phyloP scores from a whole-genome alignment of 148 eudicot genomes.

The Agrostemma githago region DNA sequence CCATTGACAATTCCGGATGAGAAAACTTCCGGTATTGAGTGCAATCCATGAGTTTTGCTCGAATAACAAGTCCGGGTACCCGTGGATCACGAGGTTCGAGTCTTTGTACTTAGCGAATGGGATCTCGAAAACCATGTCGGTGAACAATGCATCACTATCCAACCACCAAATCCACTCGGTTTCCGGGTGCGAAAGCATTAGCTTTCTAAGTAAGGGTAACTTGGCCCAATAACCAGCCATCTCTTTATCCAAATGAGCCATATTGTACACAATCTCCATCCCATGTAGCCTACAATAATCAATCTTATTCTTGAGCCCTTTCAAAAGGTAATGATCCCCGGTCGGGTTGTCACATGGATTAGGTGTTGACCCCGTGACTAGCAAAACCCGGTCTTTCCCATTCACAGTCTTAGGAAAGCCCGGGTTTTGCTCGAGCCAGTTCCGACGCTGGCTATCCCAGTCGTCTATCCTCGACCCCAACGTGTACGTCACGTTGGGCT shows the following conservation, averaged over 20 bases:
- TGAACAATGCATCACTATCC: slow-evolving; percentile 79
- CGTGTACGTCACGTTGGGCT: slow-evolving; percentile 37
- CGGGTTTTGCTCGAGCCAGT: slow-evolving; percentile 52
- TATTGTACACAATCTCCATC: slow-evolving; percentile 59
- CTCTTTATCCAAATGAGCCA: slow-evolving; percentile 61
- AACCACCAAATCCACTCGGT: slow-evolving; percentile 90
- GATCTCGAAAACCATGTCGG: slow-evolving; percentile 69
- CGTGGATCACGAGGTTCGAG: slow-evolving; percentile 58
- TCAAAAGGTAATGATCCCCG: slow-evolving; percentile 70
- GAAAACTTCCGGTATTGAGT: slow-evolving; percentile 61
- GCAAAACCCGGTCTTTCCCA: slow-evolving; percentile 50
- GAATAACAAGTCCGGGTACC: slow-evolving; percentile 59
- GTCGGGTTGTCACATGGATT: slow-evolving; percentile 67
- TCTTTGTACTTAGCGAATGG: slow-evolving; percentile 48
- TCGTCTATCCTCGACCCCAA: slow-evolving; percentile 50
- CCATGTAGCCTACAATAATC: slow-evolving; percentile 75
- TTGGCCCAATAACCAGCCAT: slow-evolving; percentile 76
- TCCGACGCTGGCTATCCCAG: slow-evolving; percentile 47
- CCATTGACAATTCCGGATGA: slow-evolving; percentile 73
- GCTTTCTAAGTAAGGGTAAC: slow-evolving; percentile 47
- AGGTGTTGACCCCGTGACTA: slow-evolving; percentile 71
- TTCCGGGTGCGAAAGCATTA: slow-evolving; percentile 82
- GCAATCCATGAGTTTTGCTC: slow-evolving; percentile 67
- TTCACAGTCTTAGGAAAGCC: slow-evolving; percentile 37
- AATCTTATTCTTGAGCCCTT: slow-evolving; percentile 68